Base-by-base conservation (phyloP, 1,284 basidiomycete species). In the Puccinia polysora region DNA sequence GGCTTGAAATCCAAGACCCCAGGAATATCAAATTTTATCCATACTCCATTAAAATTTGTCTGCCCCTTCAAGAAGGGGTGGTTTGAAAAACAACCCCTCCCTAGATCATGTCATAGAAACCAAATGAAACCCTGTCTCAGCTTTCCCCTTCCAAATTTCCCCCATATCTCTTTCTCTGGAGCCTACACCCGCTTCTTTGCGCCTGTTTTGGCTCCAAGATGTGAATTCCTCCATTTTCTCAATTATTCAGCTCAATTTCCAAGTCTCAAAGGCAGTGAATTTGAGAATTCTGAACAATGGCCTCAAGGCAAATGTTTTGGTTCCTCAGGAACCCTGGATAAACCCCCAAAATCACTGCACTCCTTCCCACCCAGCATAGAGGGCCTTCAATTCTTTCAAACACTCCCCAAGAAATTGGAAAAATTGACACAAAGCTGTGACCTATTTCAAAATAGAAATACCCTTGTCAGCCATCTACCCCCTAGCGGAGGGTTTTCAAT, bases 271-370 rank as follows among this genome's bases (percentile, higher is more conserved):
- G 52, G 28, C 1, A 4, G 28, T 65, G n/a, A 65, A 45, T 2
- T n/a, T 32, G 18, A 52, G 49, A 32, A 20, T 52, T 20, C 18
- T 65, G 4, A 65, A 49, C n/a, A 43, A 36, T 18, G 18, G 23
- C 4, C 18, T 30, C 7, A 10, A 14, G n/a, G 34, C 25, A 15
- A 32, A 20, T 60, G 23, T 36, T n/a, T 28, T 65, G 2, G 1
- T 52, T 12, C 23, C 52, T 7, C 63, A 65, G 36, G 63, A 65
- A 65, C 63, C 63, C 2, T 65, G 63, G 63, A 15, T 65, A 14
- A 34, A 65, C 20, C 47, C 15, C 14, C n/a, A 8, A n/a, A 4
- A 52, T 30, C 18, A 30, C n/a, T 36, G 23, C 25, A 6, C 32
- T 18, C 15, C 63, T 34, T 18, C 47, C 2, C 25, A 28, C n/a